Conservation (phyloP, 257 asterid genomes). For the Thymus quinquecostatus region DNA sequence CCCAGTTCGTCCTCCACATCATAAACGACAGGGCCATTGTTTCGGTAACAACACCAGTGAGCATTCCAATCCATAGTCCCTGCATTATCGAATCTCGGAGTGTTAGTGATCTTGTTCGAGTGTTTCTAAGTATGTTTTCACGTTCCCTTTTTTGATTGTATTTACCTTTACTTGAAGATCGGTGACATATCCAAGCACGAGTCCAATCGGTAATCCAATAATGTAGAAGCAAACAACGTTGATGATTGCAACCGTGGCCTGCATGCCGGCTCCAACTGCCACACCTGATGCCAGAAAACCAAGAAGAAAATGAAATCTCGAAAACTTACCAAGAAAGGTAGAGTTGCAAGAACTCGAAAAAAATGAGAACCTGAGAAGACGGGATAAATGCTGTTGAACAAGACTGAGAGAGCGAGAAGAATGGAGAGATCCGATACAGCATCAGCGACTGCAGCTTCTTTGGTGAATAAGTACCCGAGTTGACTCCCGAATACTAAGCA, state of each 20-base stretch:
- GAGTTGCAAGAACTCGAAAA: neutral
- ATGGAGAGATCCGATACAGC: conserved; percentile 71
- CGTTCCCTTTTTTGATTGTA: neutral
- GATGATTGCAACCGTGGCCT: conserved; percentile 55
- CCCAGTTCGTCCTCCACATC: conserved; percentile 82
- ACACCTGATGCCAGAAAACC: conserved; percentile 47
- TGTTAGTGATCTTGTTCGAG: neutral
- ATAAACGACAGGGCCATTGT: conserved; percentile 61
- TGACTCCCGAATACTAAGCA: conserved; percentile 65
- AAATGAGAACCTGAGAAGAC: conserved; percentile 65
- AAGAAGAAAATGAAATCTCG: neutral
- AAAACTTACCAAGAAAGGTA: neutral
- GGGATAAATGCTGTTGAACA: conserved; percentile 88
- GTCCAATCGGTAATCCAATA: conserved; percentile 62
- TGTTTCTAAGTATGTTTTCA: neutral
- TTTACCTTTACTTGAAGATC: conserved; percentile 54
- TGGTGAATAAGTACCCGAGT: conserved; percentile 70
- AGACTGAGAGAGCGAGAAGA: conserved; percentile 73
- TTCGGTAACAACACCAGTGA: conserved; percentile 57
- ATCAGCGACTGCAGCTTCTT: conserved; percentile 58
- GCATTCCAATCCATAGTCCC: conserved; percentile 94
- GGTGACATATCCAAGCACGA: conserved; percentile 53
- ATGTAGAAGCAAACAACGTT: conserved; percentile 59
- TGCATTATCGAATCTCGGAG: conserved; percentile 21
- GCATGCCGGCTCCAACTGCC: conserved; percentile 73